A percentile compares a stretch with the other conserved stretches of the same genome.
These are phyloP conservation scores for Cutaneotrichosporon daszewskae DNA, from an alignment of 1,284 basidiomycete species.

Conservation along the genomic window DNA sequence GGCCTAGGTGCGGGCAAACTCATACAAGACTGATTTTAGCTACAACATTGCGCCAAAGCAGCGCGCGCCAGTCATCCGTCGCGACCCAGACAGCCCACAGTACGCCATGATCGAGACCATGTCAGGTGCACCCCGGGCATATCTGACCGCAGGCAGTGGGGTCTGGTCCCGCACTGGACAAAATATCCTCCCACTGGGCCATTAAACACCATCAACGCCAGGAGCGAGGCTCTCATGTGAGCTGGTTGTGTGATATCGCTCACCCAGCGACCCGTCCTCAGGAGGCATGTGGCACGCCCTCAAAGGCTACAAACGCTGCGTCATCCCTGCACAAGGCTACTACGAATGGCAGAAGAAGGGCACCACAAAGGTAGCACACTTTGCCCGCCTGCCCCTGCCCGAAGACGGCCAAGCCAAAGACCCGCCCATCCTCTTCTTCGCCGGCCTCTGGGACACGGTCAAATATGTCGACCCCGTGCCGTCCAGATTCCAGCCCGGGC, in stretches of 20 bases:
- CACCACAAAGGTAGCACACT: slow-evolving; percentile 70
- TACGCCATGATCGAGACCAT: slow-evolving; percentile 42
- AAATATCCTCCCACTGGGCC: slow-evolving; percentile 61
- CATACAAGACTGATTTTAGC: slow-evolving; percentile 19
- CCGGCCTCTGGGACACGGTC: slow-evolving; percentile 77
- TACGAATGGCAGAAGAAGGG: slow-evolving; percentile 87
- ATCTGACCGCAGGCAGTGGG: slow-evolving; percentile 68
- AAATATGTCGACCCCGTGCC: slow-evolving; percentile 47
- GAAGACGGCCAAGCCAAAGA: slow-evolving; percentile 46
- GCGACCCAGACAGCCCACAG: slow-evolving; percentile 53
- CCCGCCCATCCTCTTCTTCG: slow-evolving; percentile 70
- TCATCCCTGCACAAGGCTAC: slow-evolving; percentile 75
- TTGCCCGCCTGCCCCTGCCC: slow-evolving; percentile 56
- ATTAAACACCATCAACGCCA: slow-evolving; percentile 82
- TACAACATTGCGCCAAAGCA: slow-evolving; percentile 44
- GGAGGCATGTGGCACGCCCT: slow-evolving; percentile 73
- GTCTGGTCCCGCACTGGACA: slow-evolving; percentile 77
- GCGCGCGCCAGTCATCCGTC: slow-evolving; percentile 34
- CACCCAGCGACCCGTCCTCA: slow-evolving; percentile 36
- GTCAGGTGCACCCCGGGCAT: slow-evolving; percentile 16
- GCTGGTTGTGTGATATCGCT: slow-evolving; percentile 21
- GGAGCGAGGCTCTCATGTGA: slow-evolving; percentile 72
- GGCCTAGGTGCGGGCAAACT: slow-evolving; percentile 22
- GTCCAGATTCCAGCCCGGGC: slow-evolving; percentile 19
- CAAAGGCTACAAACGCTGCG: slow-evolving; percentile 71